These are phyloP conservation scores for Scytalidium sp. DNA, from an alignment of 2,329 filamentous ascomycete species.

Conservation along the genomic window DNA sequence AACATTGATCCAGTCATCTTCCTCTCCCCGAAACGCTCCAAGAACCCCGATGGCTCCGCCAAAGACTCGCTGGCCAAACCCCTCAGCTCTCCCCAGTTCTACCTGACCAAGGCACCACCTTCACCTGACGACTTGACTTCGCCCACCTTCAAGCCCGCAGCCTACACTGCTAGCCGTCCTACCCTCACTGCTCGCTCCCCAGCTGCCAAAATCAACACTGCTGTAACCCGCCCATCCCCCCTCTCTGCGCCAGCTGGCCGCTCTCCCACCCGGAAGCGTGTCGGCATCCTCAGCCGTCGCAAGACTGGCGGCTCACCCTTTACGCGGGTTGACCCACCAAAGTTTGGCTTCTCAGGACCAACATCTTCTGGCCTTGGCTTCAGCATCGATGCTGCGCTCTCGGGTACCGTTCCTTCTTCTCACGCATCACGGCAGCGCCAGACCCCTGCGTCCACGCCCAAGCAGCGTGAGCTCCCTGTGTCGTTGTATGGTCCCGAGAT, in stretches of 20 bases:
- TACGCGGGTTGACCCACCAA: conserved; percentile 68
- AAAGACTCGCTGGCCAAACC: conserved; percentile 21
- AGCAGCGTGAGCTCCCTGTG: conserved; percentile 7
- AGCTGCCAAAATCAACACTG: conserved; percentile 42
- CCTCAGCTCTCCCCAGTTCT: conserved; percentile 23
- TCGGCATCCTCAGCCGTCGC: conserved; percentile 66
- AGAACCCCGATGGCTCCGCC: conserved; percentile 41
- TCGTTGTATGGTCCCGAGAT: conserved; percentile 42
- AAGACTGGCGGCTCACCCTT: conserved; percentile 56
- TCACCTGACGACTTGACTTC: conserved; percentile 23
- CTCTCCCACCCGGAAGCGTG: conserved; percentile 73
- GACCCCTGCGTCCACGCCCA: conserved; percentile 16
- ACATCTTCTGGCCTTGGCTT: conserved; percentile 60
- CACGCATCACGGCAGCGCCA: conserved; percentile 42
- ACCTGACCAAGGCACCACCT: conserved; percentile 29
- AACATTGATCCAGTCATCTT: conserved; percentile 58
- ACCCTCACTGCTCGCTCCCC: conserved; percentile 54
- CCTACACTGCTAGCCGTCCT: conserved; percentile 23
- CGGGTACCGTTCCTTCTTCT: conserved; percentile 64
- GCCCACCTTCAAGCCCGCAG: conserved; percentile 15
- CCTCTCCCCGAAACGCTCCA: conserved; percentile 52
- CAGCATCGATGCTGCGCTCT: conserved; percentile 80
- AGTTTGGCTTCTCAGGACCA: conserved; percentile 47
- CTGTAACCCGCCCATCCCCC: conserved; percentile 47
- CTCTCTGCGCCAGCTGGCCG: conserved; percentile 72